Base-by-base conservation (phyloP, 1,139 yeast genomes). In the Candida gigantensis region DNA sequence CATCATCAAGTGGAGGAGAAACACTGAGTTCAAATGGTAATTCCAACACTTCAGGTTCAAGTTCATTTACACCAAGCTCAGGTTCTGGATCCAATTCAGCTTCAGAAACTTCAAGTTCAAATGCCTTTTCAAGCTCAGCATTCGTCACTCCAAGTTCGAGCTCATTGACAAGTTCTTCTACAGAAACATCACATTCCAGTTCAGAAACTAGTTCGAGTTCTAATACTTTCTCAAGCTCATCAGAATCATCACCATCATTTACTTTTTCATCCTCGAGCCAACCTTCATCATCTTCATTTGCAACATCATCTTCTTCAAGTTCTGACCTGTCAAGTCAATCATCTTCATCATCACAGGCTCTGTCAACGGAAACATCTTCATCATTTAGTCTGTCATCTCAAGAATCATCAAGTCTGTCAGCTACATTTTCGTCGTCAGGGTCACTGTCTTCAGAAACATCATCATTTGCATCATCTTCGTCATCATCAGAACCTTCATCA, bases 121-220 rank as follows among this genome's bases (percentile, higher is more conserved):
- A 43, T 18, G 32, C 38, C 21, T 25, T 32, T 36, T 51, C 53
- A 18, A 18, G 7, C 19, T 18, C 19, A 18, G 7, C 7, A 6
- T 18, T 7, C n/a, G n/a, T n/a, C 37, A 51, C 14, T 57, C 12
- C 20, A 20, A 15, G 18, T 16, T 17, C 13, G 13, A 33, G 29
- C 18, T 35, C 35, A 17, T 19, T 30, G 15, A 5, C 19, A 18
- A 18, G 19, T 18, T 18, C 19, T 18, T 6, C 7, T 18, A 18
- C 19, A 27, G 25, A n/a, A n/a, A n/a, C n/a, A n/a, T n/a, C n/a
- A 14, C 29, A 10, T 21, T 14, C 18, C 9, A 18, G 19, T n/a
- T 15, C 18, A 15, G 34, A 53, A n/a, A 58, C 61, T 31, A 55
- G 49, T n/a, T 52, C 60, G 12, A 53, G 53, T 10, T 18, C 7